These are phyloP conservation scores for Xylariales sp. DNA, from an alignment of 2,329 filamentous ascomycete species.

Conservation along the genomic window DNA sequence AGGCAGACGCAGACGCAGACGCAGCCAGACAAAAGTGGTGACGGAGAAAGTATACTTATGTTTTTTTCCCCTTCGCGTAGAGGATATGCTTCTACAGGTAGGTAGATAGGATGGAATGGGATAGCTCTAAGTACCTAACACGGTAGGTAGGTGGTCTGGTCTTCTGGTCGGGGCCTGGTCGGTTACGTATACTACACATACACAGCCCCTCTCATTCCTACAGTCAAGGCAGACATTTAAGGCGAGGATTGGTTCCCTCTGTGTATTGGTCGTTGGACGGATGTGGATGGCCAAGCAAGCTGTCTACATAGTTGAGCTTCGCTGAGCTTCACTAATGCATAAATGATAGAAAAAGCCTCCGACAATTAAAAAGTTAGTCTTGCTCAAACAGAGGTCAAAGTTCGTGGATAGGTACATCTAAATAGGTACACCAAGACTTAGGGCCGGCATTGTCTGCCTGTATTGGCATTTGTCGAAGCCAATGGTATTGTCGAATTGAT, in stretches of 20 bases:
- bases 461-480: too few relatives aligned
- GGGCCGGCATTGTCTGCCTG: too few relatives aligned
- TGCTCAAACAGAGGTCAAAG: background rate
- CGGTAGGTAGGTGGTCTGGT: conserved; percentile 1
- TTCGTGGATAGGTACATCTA: background rate
- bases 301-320: background rate
- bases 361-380: background rate
- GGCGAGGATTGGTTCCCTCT: background rate
- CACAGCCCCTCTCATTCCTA: conserved; percentile 22
- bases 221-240: conserved; percentile 31
- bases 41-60: background rate
- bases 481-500: background rate
- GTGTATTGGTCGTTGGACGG: background rate
- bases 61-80: background rate
- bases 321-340: background rate
- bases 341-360: background rate
- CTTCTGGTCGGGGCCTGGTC: background rate
- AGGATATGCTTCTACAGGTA: background rate
- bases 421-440: background rate
- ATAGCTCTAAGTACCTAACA: background rate
- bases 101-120: too few relatives aligned
- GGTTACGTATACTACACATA: conserved; percentile 24
- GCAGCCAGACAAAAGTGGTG: background rate
- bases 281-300: too few relatives aligned
- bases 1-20: background rate